These are phyloP conservation scores for Schwanniomyces etchellsii DNA, from an alignment of 1,139 yeast species.

Conservation along the genomic window DNA sequence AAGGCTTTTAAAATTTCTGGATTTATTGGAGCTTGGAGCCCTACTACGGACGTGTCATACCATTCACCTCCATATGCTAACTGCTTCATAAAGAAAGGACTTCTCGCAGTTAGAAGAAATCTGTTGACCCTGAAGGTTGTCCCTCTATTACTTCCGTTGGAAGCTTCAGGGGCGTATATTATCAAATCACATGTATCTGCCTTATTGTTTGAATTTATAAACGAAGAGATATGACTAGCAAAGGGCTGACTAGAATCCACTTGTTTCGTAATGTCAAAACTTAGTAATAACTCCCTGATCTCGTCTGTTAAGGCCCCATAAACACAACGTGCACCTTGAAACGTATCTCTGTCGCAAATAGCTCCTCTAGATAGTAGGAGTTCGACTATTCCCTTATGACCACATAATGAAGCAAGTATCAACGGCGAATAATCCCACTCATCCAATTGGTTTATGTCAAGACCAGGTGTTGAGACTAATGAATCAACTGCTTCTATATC, in stretches of 20 bases:
- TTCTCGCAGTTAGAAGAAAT: conserved; percentile 37
- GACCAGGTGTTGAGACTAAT: conserved; percentile 45
- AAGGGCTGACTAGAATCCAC: conserved; percentile 70
- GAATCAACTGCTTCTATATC: conserved; percentile 61
- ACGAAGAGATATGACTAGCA: conserved; percentile 59
- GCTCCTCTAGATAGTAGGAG: conserved; percentile 62
- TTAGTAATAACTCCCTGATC: conserved; percentile 52
- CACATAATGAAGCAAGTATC: conserved; percentile 68
- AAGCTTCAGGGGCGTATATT: conserved; percentile 18
- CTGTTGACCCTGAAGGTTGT: conserved; percentile 27
- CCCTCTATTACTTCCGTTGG: conserved; percentile 9
- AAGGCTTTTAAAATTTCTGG: conserved; percentile 29
- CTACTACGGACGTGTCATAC: conserved; percentile 16
- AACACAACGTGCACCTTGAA: conserved; percentile 74
- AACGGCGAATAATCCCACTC: conserved; percentile 73
- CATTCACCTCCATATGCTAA: conserved; percentile 20
- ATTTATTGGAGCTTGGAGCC: conserved; percentile 16
- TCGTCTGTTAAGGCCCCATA: conserved; percentile 72
- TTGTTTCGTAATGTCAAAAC: conserved; percentile 63
- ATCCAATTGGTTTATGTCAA: conserved; percentile 59
- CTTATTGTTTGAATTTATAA: conserved; percentile 27
- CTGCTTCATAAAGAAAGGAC: conserved; percentile 21
- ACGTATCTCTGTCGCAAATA: conserved; percentile 70
- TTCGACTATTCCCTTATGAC: conserved; percentile 59
- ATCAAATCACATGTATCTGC: conserved; percentile 33